phyloP scores from a whole-genome alignment of 306 rosid species.

The Sophora flavescens region DNA sequence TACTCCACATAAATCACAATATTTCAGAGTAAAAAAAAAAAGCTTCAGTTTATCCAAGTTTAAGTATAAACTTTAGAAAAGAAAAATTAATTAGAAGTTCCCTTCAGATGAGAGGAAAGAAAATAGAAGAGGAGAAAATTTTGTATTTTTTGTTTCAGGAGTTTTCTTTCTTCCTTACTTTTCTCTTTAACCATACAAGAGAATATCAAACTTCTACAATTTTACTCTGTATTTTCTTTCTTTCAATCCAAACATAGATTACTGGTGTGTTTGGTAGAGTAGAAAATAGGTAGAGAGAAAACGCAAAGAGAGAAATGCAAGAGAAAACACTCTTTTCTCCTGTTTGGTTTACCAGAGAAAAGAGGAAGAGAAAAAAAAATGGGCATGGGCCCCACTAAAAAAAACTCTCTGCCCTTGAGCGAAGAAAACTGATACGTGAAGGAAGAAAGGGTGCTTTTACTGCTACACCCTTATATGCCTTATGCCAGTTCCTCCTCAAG shows the following conservation, averaged over 20 bases:
- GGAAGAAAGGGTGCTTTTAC: too few relatives aligned
- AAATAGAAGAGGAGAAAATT: slow-evolving; percentile 5
- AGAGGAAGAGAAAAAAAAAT: too few relatives aligned
- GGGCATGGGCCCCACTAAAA: too few relatives aligned
- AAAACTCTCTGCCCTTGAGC: too few relatives aligned
- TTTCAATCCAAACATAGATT: background rate
- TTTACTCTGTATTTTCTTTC: background rate
- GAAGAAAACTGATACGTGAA: too few relatives aligned
- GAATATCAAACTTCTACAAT: background rate
- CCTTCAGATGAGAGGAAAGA: slow-evolving; percentile 28
- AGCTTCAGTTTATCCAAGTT: slow-evolving; percentile 3
- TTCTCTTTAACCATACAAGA: slow-evolving; percentile 30
- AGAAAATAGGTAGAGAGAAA: too few relatives aligned
- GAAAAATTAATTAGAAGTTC: slow-evolving; percentile 18
- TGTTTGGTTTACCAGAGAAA: too few relatives aligned
- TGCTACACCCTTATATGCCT: too few relatives aligned
- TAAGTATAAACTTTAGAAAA: slow-evolving; percentile 16
- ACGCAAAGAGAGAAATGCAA: too few relatives aligned
- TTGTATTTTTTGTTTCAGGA: background rate
- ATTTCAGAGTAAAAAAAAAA: slow-evolving; percentile 7
- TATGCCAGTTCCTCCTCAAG: too few relatives aligned
- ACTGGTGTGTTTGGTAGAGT: too few relatives aligned
- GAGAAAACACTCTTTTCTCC: too few relatives aligned
- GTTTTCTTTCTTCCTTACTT: slow-evolving; percentile 13
- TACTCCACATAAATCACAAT: slow-evolving; percentile 39